Evolutionary conservation across 768 basidiomycete genomes (phyloP).

Genomic region (Leccinellum albellum): DNA sequence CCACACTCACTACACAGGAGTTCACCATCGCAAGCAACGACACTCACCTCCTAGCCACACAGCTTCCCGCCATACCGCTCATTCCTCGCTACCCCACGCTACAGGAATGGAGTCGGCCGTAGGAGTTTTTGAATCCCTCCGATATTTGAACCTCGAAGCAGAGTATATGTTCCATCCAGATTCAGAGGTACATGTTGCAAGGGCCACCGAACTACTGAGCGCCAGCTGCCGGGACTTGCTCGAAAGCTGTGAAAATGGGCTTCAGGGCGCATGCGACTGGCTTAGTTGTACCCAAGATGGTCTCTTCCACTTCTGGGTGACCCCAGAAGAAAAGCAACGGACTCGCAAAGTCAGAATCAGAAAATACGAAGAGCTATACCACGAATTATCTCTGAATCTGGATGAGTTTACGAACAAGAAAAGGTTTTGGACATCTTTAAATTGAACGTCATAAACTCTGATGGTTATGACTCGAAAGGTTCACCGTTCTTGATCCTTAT

Average conservation of each 20-base stretch:
- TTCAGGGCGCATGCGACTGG: constrained; percentile 49
- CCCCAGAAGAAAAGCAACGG: constrained; percentile 27
- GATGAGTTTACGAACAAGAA: constrained; percentile 46
- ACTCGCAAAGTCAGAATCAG: constrained; percentile 34
- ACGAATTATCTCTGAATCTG: constrained; percentile 35
- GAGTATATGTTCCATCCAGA: constrained; percentile 48
- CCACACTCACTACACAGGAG: constrained; percentile 1
- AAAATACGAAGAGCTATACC: constrained; percentile 36
- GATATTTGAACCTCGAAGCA: constrained; percentile 66
- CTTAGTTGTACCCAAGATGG: constrained; percentile 38
- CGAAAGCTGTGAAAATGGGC: constrained; percentile 36
- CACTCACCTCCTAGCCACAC: constrained; percentile 12
- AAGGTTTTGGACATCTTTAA: constrained; percentile 38
- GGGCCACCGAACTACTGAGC: constrained; percentile 42
- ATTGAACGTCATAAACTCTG: not conserved
- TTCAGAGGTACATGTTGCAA: constrained; percentile 39
- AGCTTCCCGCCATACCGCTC: constrained; percentile 25
- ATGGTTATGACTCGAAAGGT: constrained; percentile 31
- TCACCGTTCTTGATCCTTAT: constrained; percentile 58
- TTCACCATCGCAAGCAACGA: constrained; percentile 5
- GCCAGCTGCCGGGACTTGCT: constrained; percentile 56
- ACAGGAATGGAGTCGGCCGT: constrained; percentile 43
- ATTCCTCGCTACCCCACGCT: constrained; percentile 32
- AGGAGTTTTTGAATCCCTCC: constrained; percentile 69
- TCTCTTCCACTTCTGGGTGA: constrained; percentile 37